Evolutionary conservation across 2,329 filamentous ascomycete genomes (phyloP), one percentile per base, ranked within the genome.

Genomic region (Paraconiothyrium sp.): DNA sequence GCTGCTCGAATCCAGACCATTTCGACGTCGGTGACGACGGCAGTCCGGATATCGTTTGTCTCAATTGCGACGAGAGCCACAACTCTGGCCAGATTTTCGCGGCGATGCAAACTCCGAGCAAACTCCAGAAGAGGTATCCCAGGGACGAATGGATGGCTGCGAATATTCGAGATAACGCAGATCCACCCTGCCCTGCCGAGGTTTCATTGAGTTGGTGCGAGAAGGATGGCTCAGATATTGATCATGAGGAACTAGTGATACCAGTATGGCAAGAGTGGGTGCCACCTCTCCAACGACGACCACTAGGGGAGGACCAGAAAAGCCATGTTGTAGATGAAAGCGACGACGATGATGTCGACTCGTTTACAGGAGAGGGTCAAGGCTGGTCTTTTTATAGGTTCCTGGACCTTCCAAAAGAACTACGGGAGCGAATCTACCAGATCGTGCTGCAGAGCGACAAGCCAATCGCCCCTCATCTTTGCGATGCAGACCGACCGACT

Each of bases 341-440:
- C 27, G 27, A 30, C 27, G 6, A 30, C 27, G 27, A 30, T 2
- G 27, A 30, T 30, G 27, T 6, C 27, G 27, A 30, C 27, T 30
- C 6, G 4, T 6, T 6, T 30, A 6, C 27, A 34, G n/a, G 4
- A 35, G 20, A 35, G 20, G 49, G 7, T 22, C n/a, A 24, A 0
- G 58, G 16, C 39, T 16, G 5, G 16, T n/a, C 32, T n/a, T 68
- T 70, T 39, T 22, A 51, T 35, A 57, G 44, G 16, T 69, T 71
- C 51, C 55, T 65, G 51, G 32, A 59, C 0, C 62, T 73, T n/a
- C 60, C 71, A 1, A 13, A 13, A 0, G 70, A 72, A 57, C 24
- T 73, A 10, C 67, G 67, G 3, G 49, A 67, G 9, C 48, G 39
- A 7, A 64, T 72, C 22, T 72, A 72, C 56, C 51, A 16, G 6